Evolutionary conservation across 352 stramenopile genomes (phyloP), one percentile per base, ranked within the genome.

Genomic region (Phytophthora citricola): DNA sequence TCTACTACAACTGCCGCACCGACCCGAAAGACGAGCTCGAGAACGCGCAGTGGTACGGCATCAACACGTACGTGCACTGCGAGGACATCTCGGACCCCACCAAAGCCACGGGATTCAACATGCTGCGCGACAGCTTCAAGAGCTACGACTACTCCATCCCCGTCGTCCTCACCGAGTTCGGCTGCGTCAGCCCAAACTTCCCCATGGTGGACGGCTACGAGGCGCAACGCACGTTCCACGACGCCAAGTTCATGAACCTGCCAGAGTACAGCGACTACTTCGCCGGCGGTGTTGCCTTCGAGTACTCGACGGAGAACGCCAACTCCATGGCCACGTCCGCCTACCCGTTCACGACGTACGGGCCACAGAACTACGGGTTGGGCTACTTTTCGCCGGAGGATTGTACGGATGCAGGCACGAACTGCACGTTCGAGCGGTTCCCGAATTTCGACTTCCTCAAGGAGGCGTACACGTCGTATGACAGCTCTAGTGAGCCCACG

Each of bases 1-100:
- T 80, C 39, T 96, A 97, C 69, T 96, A 93, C 76, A 93, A 92
- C 66, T 97, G 88, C 74, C 77, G 75, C 50, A 90, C 81, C 6
- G 75, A 91, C 49, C 53, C 61, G 20, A 64, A 38, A 8, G 84
- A 95, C 68, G 36, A 72, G 51, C 71, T 91, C 14, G 87, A 97
- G 69, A 80, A 79, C 29, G 80, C 84, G 11, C 81, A 95, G 71
- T 97, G 86, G 86, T 97, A 93, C 61, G 87, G 87, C 29, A 76
- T 97, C 53, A 97, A 96, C 66, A 75, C 78, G 39, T 96, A 96
- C 63, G 63, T 92, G 14, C 78, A 93, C 32, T 97, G 89, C 63
- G 75, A 92, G 51, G 68, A 81, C 56, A 76, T 75, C 41, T 71
- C 58, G 11, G 75, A 87, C 53, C 54, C 76, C 15, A 48, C 20